Evolutionary conservation across 768 basidiomycete genomes (phyloP).

Genomic region (Boletus huronensis): DNA sequence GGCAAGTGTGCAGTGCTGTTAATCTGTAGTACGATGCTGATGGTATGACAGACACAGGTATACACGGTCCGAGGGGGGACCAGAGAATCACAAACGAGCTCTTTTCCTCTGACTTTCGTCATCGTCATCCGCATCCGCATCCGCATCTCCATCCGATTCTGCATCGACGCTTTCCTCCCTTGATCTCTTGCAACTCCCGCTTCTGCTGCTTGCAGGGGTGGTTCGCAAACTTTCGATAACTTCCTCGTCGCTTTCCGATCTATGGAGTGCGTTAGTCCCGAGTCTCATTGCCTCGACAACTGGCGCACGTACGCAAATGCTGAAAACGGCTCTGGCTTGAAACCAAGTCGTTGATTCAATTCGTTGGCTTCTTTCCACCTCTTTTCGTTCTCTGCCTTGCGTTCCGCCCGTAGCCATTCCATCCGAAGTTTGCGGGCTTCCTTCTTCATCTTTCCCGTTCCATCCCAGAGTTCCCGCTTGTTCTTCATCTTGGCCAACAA

Average conservation of each 20-base stretch:
- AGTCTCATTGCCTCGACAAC: background rate
- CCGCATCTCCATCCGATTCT: background rate
- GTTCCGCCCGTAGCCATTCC: constrained; percentile 23
- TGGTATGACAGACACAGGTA: background rate
- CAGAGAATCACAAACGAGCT: constrained; percentile 6
- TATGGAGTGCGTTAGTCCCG: constrained; percentile 2
- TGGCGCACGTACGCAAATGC: constrained; percentile 20
- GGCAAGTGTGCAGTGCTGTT: background rate
- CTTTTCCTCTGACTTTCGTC: constrained; percentile 12
- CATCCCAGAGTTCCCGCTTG: constrained; percentile 32
- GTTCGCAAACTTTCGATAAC: constrained; percentile 23
- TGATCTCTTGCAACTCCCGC: constrained; percentile 14
- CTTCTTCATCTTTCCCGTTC: constrained; percentile 27
- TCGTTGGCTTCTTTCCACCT: constrained; percentile 20
- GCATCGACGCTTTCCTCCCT: constrained; percentile 6
- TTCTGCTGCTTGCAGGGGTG: constrained; percentile 20
- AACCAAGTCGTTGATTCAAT: constrained; percentile 4
- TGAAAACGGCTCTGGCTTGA: constrained; percentile 18
- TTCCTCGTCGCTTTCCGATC: constrained; percentile 26
- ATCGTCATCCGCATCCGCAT: background rate
- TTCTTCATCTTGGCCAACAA: constrained; percentile 29
- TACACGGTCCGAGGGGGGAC: background rate
- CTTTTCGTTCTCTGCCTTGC: constrained; percentile 17
- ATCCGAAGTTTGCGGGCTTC: constrained; percentile 21
- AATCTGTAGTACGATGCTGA: no score